Percentiles rank a stretch among this genome's conserved stretches.
These are phyloP conservation scores for Hirsutella minnesotensis DNA, from an alignment of 2,329 filamentous ascomycete species.

Conservation along the genomic window DNA sequence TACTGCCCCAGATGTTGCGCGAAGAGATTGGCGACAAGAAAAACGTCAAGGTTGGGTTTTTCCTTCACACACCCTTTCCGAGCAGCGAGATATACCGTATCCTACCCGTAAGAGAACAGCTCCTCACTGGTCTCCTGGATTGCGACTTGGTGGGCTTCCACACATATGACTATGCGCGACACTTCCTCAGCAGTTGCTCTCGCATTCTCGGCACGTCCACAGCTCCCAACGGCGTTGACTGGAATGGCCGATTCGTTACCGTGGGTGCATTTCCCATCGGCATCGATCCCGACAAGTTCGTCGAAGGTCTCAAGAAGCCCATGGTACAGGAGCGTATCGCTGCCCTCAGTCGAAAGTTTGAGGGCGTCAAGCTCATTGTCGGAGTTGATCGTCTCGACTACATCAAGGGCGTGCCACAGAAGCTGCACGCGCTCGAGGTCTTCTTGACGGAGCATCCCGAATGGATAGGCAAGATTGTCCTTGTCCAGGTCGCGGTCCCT, in stretches of 20 bases:
- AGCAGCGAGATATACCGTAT: conserved; percentile 96
- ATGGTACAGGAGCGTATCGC: conserved; percentile 82
- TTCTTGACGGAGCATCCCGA: conserved; percentile 95
- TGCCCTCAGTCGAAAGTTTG: conserved; percentile 77
- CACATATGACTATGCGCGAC: conserved; percentile 94
- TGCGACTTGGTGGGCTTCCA: conserved; percentile 97
- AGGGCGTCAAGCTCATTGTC: conserved; percentile 91
- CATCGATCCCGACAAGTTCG: conserved; percentile 94
- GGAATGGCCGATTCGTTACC: conserved; percentile 75
- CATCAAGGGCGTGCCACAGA: conserved; percentile 97
- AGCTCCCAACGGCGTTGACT: conserved; percentile 87
- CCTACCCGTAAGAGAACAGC: conserved; percentile 78
- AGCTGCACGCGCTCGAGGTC: conserved; percentile 89
- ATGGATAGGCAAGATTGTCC: conserved; percentile 93
- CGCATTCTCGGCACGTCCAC: conserved; percentile 72
- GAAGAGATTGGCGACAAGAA: conserved; percentile 77
- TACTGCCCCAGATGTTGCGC: conserved; percentile 88
- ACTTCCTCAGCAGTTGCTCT: conserved; percentile 95
- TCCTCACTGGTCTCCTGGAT: conserved; percentile 77
- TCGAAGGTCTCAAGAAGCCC: conserved; percentile 73
- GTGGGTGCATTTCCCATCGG: conserved; percentile 96
- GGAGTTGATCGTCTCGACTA: conserved; percentile 95
- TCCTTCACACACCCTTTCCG: conserved; percentile 93
- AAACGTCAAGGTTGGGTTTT: conserved; percentile 97
- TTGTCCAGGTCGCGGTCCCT: conserved; percentile 92